Evolutionary conservation across 2,329 filamentous ascomycete genomes (phyloP), one percentile per base, ranked within the genome.

Genomic region (Trichoderma aggressivum): DNA sequence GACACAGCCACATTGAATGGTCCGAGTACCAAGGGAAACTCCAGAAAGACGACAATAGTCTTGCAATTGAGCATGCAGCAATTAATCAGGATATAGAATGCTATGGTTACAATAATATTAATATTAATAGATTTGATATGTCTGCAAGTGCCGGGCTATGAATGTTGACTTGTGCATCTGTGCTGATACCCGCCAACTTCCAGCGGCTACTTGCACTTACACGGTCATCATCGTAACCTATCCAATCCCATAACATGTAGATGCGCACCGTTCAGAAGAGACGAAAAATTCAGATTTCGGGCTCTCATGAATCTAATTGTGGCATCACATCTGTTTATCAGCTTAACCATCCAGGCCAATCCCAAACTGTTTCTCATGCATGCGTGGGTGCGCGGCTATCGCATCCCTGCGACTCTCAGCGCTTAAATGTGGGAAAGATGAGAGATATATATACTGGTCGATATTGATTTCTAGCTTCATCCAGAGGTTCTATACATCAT

Each of bases 1-100:
- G 32, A n/a, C 63, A 36, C 63, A 56, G 63, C 63, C 63, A 66
- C 63, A 66, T 56, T 3, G 24, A 56, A 30, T 30, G 26, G 7
- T n/a, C 14, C 26, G 7, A 18, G 53, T 11, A 18, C 2, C n/a
- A 53, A 14, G 10, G 11, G 24, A 53, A 21, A 24, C 3, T 3
- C 3, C 21, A 14, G n/a, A 24, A 24, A 53, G 47, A 24, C 5
- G n/a, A 3, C 0, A 24, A n/a, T 10, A n/a, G 1, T n/a, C 18
- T 24, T 53, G 47, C 11, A 53, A 53, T 53, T 24, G 47, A 24
- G 21, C 11, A 50, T 21, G 4, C 43, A 5, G 43, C 8, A 10
- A 47, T 47, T 47, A 11, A 21, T 11, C 21, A 21, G 21, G 2
- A 21, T 6, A 1, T 0, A 5, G 2, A 47, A 21, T 21, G 18